Base-by-base conservation (phyloP, 257 asterid species). In the Oldenlandia corymbosa region DNA sequence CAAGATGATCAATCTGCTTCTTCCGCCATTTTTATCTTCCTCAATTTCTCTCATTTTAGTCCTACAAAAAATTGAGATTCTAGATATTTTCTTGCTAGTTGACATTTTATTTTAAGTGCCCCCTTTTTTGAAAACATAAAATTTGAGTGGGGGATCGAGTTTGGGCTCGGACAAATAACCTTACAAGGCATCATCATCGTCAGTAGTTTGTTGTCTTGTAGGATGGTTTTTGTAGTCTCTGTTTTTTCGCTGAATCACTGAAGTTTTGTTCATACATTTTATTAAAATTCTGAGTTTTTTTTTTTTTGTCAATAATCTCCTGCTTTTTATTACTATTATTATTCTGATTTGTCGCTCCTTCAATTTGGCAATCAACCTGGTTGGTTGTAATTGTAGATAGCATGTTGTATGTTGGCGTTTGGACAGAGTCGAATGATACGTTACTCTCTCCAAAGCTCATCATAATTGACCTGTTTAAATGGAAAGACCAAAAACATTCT, bases 131-230 rank as follows among this genome's bases (percentile, higher is more conserved):
- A 61, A 57, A 71, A 48, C 75, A 57, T 64, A 53, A 41, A 41
- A 1, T 34, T 32, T 39, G 62, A 32, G 23, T 45, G 58, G 46
- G 42, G 16, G 39, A 9, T 34, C 6, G 39, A 34, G 39, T 34
- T 3, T 46, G 57, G 54, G 34, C 39, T 36, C 47, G 28, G 63
- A 71, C 63, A 71, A 34, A 65, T 65, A 49, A 61, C 51, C 42
- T 47, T 31, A 53, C 17, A 51, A 14, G 62, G 56, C 73, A 49
- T 64, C 55, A 52, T 12, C 37, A 53, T 14, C n/a, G n/a, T n/a
- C n/a, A n/a, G n/a, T n/a, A 26, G 7, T 17, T 34, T 34, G 3
- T 0, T n/a, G 59, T 64, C 59, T 20, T 34, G 59, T 49, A 48
- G 68, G 68, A 16, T n/a, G n/a, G n/a, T n/a, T 64, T 64, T 61